Conservation (phyloP, 129 eudicot genomes). For the Calendula officinalis region DNA sequence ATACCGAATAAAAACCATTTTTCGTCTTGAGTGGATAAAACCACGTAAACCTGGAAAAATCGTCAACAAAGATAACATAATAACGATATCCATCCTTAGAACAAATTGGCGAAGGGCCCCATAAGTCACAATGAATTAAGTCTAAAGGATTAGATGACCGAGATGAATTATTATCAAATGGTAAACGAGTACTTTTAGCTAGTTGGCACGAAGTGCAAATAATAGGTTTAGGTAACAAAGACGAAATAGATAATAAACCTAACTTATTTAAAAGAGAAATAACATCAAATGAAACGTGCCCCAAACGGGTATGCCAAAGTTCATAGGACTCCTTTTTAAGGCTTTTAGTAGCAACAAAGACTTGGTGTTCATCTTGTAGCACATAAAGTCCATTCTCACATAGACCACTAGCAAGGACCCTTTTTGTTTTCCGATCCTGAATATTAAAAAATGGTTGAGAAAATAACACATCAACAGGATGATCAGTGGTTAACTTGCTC, state of each 20-base stretch:
- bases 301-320: not conserved
- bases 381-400: not conserved
- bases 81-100: not conserved
- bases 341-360: not conserved
- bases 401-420: not conserved
- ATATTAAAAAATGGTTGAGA: too few species aligned
- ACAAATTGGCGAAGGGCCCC: not conserved
- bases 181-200: too few species aligned
- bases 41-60: not conserved
- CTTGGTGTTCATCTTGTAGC: not conserved
- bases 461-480: too few species aligned
- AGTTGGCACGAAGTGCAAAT: not conserved
- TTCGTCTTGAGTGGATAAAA: not conserved
- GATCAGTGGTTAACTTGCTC: too few species aligned
- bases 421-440: not conserved
- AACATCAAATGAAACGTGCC: not conserved
- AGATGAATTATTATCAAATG: too few species aligned
- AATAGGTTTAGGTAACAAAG: not conserved
- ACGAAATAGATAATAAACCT: not conserved
- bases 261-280: not conserved
- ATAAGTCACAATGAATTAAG: too few species aligned
- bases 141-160: too few species aligned
- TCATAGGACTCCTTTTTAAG: not conserved
- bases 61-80: not conserved
- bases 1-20: not conserved